Evolutionary conservation across 768 basidiomycete genomes (phyloP).

Genomic region (Lyophyllum shimeji): DNA sequence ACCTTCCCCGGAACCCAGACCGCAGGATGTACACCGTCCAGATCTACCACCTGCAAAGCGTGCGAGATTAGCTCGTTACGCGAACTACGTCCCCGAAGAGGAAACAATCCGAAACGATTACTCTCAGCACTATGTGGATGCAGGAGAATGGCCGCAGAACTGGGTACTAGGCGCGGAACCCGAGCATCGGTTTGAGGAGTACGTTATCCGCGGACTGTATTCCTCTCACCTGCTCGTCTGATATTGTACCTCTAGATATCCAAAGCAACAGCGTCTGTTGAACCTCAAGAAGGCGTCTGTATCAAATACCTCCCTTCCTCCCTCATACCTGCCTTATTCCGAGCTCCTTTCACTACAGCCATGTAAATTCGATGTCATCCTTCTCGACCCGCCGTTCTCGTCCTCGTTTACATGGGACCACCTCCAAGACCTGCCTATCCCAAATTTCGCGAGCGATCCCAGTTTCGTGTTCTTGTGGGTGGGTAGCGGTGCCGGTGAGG

Average conservation of each 20-base stretch:
- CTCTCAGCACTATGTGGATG: conserved; percentile 84
- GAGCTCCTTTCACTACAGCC: conserved; percentile 56
- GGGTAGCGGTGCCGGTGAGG: conserved; percentile 86
- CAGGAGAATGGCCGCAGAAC: conserved; percentile 93
- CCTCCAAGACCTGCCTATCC: conserved; percentile 79
- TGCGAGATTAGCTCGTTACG: conserved; percentile 66
- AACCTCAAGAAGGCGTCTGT: conserved; percentile 82
- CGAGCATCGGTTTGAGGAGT: conserved; percentile 93
- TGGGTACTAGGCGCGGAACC: conserved; percentile 90
- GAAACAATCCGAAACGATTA: conserved; percentile 98
- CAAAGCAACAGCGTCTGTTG: conserved; percentile 86
- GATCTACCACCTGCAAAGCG: conserved; percentile 68
- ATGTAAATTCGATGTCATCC: conserved; percentile 85
- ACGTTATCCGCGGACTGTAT: conserved; percentile 28
- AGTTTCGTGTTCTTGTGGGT: conserved; percentile 97
- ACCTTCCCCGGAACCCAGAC: conserved; percentile 39
- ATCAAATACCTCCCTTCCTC: conserved; percentile 63
- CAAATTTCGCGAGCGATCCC: conserved; percentile 83
- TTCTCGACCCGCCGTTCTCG: conserved; percentile 88
- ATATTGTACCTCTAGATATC: conserved; percentile 61
- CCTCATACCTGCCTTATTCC: conserved; percentile 68
- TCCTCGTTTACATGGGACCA: conserved; percentile 86
- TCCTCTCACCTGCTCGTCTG: background rate
- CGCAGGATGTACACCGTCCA: conserved; percentile 33
- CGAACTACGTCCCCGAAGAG: conserved; percentile 88